A percentile compares a stretch with the other conserved stretches of the same genome.
Conservation (phyloP, 257 asterid species). For the Thymus quinquecostatus region DNA sequence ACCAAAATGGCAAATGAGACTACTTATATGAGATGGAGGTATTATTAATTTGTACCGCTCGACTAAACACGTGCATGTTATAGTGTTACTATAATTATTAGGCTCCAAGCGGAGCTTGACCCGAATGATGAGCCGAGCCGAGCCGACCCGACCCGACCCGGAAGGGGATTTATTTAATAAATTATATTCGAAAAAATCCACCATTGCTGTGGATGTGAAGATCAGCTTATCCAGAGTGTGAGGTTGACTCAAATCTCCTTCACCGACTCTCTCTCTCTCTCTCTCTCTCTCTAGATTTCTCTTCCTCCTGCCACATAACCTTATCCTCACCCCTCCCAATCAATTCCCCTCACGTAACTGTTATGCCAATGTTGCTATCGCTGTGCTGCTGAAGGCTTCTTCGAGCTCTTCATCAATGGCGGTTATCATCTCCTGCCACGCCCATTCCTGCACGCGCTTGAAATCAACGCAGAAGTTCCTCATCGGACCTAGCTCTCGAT, state of each 20-base stretch:
- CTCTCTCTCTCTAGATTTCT: conserved; percentile 35
- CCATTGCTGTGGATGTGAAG: conserved; percentile 18
- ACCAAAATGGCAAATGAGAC: no score
- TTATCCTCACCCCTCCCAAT: conserved; percentile 45
- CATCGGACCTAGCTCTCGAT: conserved; percentile 24
- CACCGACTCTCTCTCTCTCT: conserved; percentile 25
- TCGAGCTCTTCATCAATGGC: conserved; percentile 65
- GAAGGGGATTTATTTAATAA: no score
- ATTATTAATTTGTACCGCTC: no score
- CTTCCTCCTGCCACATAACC: conserved; percentile 34
- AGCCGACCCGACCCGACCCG: no score
- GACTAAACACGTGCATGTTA: no score
- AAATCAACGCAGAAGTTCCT: conserved; percentile 36
- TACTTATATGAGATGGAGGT: no score
- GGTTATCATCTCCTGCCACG: conserved; percentile 59
- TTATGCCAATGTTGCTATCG: conserved; percentile 40
- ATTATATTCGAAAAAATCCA: no score
- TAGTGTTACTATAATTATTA: no score
- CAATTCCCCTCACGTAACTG: background rate
- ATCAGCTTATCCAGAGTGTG: conserved; percentile 66
- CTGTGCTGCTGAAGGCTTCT: conserved; percentile 20
- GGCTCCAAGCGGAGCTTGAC: no score
- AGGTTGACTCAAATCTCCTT: conserved; percentile 52
- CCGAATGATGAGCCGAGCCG: no score
- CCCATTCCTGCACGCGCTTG: conserved; percentile 42